Percentiles rank a stretch among this genome's conserved stretches.
Evolutionary conservation across 225 moss, liverwort and hornwort genomes (phyloP).

Genomic region (Pseudoscleropodium purum): DNA sequence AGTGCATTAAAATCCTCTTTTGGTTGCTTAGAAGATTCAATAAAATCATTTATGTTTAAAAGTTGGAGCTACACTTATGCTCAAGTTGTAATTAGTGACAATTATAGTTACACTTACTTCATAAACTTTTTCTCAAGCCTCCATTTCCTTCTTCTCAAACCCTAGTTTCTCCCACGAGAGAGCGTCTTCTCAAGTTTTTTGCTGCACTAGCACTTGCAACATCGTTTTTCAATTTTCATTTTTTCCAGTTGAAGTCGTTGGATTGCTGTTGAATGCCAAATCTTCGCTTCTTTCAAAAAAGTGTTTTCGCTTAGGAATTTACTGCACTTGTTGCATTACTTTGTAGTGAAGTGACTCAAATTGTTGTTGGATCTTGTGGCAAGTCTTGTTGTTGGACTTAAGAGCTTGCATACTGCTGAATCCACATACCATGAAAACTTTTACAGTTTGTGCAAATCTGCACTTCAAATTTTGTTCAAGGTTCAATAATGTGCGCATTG

Average conservation of each 20-base stretch:
- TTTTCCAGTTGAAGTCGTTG: neutral
- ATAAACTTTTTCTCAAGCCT: neutral
- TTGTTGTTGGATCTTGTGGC: neutral
- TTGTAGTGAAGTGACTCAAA: neutral
- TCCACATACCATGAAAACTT: too few relatives aligned
- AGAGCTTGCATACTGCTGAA: neutral
- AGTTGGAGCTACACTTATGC: neutral
- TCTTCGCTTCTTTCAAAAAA: neutral
- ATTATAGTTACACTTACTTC: neutral
- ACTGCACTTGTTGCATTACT: neutral
- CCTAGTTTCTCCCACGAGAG: neutral
- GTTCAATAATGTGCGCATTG: neutral
- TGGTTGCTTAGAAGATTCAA: fast-evolving
- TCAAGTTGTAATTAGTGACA: neutral
- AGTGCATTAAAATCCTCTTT: fast-evolving
- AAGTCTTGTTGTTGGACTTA: neutral
- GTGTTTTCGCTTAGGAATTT: too few relatives aligned
- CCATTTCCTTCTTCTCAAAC: neutral
- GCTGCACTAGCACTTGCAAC: neutral
- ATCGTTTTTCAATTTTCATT: neutral
- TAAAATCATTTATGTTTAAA: too few relatives aligned
- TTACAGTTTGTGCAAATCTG: too few relatives aligned
- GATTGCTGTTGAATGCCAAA: too few relatives aligned
- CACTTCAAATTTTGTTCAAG: neutral
- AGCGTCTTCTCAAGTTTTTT: neutral